phyloP scores from a whole-genome alignment of 169 alveolate species.

The Perkinsus olseni region DNA sequence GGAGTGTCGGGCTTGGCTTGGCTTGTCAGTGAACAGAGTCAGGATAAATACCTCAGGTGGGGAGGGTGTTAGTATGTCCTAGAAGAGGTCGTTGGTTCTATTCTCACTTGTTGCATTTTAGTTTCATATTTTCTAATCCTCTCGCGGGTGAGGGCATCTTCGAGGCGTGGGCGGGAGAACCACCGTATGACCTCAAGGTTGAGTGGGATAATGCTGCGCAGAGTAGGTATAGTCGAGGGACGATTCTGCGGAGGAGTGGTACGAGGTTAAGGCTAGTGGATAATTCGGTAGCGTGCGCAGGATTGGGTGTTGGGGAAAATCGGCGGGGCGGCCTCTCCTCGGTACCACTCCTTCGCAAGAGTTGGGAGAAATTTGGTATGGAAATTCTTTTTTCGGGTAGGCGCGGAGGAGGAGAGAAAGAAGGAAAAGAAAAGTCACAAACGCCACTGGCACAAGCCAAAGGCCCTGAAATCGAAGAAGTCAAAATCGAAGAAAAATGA shows the following conservation, averaged over 20 bases:
- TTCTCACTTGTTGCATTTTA: neutral
- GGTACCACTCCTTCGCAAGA: neutral
- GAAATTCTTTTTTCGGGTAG: neutral
- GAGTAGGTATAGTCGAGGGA: neutral
- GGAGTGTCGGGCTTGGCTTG: neutral
- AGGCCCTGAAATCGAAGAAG: neutral
- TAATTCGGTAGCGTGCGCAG: neutral
- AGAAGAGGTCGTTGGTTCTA: neutral
- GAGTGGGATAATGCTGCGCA: neutral
- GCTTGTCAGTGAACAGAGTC: neutral
- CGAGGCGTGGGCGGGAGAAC: slow-evolving; percentile 7
- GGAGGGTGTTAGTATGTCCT: neutral
- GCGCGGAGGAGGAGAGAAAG: neutral
- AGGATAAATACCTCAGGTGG: neutral
- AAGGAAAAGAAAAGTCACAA: neutral
- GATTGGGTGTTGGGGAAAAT: neutral
- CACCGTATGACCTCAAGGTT: slow-evolving; percentile 8
- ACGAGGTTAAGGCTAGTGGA: neutral
- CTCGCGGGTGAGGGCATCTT: slow-evolving; percentile 9
- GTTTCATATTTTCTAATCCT: slow-evolving; percentile 7
- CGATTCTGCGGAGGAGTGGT: neutral
- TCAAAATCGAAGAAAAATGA: neutral
- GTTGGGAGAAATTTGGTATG: neutral
- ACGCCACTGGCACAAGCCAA: neutral
- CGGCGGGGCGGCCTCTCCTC: neutral